Evolutionary conservation across 345 rosid species (phyloP).

Genomic region (Cochlearia excelsa): DNA sequence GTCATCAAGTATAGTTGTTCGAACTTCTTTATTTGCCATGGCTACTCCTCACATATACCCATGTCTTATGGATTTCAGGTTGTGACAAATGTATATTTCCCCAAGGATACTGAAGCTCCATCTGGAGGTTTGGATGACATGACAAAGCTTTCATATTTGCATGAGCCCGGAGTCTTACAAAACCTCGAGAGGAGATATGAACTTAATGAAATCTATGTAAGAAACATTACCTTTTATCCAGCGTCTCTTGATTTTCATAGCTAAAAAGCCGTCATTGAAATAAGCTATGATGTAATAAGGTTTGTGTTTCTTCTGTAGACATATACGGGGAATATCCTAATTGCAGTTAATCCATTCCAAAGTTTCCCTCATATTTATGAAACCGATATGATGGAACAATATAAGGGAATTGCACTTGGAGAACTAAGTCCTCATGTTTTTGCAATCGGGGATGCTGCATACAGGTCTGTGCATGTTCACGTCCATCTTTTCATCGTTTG

Average conservation of each 20-base stretch:
- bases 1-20: not conserved
- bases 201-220: constrained; percentile 8
- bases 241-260: constrained; percentile 11
- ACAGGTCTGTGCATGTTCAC: not conserved
- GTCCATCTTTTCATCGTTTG: not conserved
- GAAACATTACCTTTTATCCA: constrained; percentile 17
- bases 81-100: constrained; percentile 2
- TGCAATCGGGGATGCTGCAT: constrained; percentile 14
- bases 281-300: constrained; percentile 25
- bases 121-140: constrained; percentile 14
- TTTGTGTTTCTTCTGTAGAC: constrained; percentile 5
- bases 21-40: not conserved
- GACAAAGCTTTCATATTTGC: constrained; percentile 18
- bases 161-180: constrained; percentile 12
- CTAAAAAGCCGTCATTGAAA: constrained; percentile 14
- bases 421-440: constrained; percentile 12
- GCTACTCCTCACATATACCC: constrained; percentile 13
- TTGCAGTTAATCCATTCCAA: constrained; percentile 15
- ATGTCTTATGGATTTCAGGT: not conserved
- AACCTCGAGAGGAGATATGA: constrained; percentile 12
- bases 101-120: constrained; percentile 13
- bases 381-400: constrained; percentile 13
- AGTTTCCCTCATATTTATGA: constrained; percentile 2
- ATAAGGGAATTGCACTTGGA: constrained; percentile 10
- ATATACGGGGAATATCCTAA: constrained; percentile 12